Percentiles rank a stretch among this genome's conserved stretches.
Conservation (phyloP, 768 basidiomycete genomes). For the Leucogyrophana mollusca region DNA sequence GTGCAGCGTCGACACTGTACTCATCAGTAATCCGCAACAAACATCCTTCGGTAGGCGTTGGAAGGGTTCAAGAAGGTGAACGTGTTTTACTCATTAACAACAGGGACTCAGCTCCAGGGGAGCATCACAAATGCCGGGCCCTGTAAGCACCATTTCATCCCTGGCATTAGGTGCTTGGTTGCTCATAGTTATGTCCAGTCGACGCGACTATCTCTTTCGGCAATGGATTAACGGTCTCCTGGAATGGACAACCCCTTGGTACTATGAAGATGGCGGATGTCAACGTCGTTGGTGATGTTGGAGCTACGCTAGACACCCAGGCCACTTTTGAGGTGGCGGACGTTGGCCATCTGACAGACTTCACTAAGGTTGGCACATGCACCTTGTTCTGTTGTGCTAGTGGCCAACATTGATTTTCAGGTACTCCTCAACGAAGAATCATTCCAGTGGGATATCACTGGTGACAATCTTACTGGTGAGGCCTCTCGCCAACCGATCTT, state of each 20-base stretch:
- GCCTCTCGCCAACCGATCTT: background rate
- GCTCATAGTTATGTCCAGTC: conserved; percentile 34
- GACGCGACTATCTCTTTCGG: conserved; percentile 69
- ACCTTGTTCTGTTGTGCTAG: background rate
- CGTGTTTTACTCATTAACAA: conserved; percentile 2
- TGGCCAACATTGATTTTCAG: conserved; percentile 20
- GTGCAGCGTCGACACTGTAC: conserved; percentile 52
- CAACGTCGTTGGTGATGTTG: conserved; percentile 57
- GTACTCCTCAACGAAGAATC: conserved; percentile 59
- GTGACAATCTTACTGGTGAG: conserved; percentile 58
- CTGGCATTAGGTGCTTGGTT: too few species aligned
- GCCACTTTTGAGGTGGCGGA: conserved; percentile 59
- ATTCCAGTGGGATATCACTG: conserved; percentile 70
- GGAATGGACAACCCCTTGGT: conserved; percentile 58
- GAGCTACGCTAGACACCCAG: conserved; percentile 54
- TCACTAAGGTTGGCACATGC: conserved; percentile 51
- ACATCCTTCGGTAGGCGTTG: conserved; percentile 50
- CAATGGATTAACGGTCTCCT: conserved; percentile 57
- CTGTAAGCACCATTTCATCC: conserved; percentile 42
- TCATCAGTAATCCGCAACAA: conserved; percentile 59
- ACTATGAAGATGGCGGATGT: conserved; percentile 60
- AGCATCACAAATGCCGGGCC: conserved; percentile 70
- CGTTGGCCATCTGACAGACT: conserved; percentile 55
- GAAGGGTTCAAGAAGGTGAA: background rate
- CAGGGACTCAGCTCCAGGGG: conserved; percentile 55